phyloP scores from a whole-genome alignment of 2,329 filamentous ascomycete species.

The Tolypocladium endophyticum region DNA sequence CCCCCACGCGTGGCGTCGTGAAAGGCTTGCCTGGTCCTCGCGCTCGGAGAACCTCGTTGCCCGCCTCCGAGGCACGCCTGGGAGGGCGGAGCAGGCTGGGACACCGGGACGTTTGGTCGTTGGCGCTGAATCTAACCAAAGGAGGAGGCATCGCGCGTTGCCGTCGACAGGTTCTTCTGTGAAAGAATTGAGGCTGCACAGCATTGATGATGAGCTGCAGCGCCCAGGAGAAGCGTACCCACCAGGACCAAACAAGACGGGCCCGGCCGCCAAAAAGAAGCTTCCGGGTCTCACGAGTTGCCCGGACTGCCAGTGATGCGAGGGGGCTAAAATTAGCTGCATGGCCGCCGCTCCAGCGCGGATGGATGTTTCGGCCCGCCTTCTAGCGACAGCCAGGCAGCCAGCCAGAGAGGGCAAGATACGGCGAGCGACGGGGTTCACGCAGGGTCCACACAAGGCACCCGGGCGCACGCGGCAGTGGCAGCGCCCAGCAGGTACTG shows the following conservation, averaged over 20 bases:
- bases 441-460: not conserved
- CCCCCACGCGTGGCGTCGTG: not conserved
- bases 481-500: not conserved
- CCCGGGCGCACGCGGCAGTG: not conserved
- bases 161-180: not conserved
- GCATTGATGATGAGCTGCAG: not conserved
- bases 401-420: not conserved
- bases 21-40: not conserved
- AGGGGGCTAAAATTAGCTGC: not conserved
- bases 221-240: not conserved
- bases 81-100: not conserved
- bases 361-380: not conserved
- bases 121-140: not conserved
- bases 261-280: not conserved
- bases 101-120: not conserved
- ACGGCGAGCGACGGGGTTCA: not conserved
- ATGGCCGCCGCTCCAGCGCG: too few relatives aligned
- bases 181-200: not conserved
- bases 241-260: not conserved
- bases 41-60: not conserved
- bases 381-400: not conserved
- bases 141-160: not conserved
- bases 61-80: not conserved
- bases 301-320: not conserved
- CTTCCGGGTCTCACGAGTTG: not conserved